Base-by-base conservation (phyloP, 2,329 filamentous ascomycete genomes). In the Zymoseptoria crescenta region DNA sequence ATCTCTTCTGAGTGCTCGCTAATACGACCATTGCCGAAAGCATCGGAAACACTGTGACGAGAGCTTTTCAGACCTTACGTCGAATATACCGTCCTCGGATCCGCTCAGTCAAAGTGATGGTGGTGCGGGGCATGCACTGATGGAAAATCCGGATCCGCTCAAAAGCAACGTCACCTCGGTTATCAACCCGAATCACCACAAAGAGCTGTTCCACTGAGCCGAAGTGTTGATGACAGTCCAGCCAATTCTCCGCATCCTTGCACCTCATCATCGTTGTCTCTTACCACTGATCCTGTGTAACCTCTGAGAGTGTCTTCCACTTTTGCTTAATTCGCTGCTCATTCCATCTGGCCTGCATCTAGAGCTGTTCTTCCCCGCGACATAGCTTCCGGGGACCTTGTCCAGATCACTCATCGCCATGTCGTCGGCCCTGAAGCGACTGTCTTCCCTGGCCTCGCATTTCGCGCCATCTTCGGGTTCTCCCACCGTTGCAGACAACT, bases 371-470 rank as follows among this genome's bases (percentile, higher is more conserved):
- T 45, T 7, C 35, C 35, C 35, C 35, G 35, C 35, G 35, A 45
- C 35, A 45, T 13, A 45, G 35, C 35, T 16, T 45, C 35, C 13
- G n/a, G 35, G 35, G 35, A 45, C 35, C 35, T 45, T 13, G 35
- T 45, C 35, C 35, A 45, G 13, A 45, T 45, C 35, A 45, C n/a
- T 49, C 64, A 24, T 24, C 58, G 59, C 48, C 65, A 89, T 89
- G 87, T 86, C 86, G 20, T 78, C 80, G 54, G 80, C 86, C 56
- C 76, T 79, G 28, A 83, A 83, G 54, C 84, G 87, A 60, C 79
- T 89, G 57, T 77, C 78, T 58, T 82, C 78, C 60, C 79, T 89
- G 52, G 72, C 71, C 54, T 67, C 72, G 20, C 76, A 78, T 53
- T 69, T 78, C 59, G 57, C 68, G 27, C 70, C 75, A 35, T 70